Evolutionary conservation across 2,329 filamentous ascomycete genomes (phyloP).

Genomic region (Simplicillium sp.): DNA sequence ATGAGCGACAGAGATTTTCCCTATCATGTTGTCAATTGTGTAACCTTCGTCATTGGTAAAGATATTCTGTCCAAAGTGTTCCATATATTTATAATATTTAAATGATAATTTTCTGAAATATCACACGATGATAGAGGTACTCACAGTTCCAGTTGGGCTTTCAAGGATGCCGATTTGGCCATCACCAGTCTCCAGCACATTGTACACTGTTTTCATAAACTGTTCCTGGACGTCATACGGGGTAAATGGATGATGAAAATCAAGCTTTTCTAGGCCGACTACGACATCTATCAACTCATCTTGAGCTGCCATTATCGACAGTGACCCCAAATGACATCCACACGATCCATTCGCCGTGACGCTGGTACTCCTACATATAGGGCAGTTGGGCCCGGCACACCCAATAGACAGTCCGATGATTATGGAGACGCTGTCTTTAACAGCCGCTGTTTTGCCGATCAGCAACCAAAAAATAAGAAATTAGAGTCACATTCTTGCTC

Average conservation of each 20-base stretch:
- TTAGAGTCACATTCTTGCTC: no score
- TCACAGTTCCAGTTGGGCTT: conserved; percentile 74
- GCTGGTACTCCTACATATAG: no score
- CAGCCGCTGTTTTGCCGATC: no score
- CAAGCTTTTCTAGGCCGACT: conserved; percentile 21
- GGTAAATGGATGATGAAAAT: conserved; percentile 81
- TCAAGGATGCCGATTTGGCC: conserved; percentile 83
- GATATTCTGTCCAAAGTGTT: no score
- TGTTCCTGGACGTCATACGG: conserved; percentile 82
- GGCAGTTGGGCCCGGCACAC: no score
- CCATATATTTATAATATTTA: no score
- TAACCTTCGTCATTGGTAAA: background rate
- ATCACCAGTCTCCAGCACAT: conserved; percentile 58
- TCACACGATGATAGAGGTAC: conserved; percentile 9
- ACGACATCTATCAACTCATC: conserved; percentile 11
- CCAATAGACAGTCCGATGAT: background rate
- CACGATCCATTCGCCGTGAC: background rate
- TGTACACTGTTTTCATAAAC: conserved; percentile 79
- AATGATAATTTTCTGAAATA: background rate
- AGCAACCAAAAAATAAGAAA: no score
- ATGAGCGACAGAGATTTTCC: conserved; percentile 91
- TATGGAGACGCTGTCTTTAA: no score
- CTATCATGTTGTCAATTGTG: conserved; percentile 22
- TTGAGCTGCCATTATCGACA: conserved; percentile 10
- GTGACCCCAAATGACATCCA: background rate